Base-by-base conservation (phyloP, 345 rosid genomes). In the Lepidium didymum region DNA sequence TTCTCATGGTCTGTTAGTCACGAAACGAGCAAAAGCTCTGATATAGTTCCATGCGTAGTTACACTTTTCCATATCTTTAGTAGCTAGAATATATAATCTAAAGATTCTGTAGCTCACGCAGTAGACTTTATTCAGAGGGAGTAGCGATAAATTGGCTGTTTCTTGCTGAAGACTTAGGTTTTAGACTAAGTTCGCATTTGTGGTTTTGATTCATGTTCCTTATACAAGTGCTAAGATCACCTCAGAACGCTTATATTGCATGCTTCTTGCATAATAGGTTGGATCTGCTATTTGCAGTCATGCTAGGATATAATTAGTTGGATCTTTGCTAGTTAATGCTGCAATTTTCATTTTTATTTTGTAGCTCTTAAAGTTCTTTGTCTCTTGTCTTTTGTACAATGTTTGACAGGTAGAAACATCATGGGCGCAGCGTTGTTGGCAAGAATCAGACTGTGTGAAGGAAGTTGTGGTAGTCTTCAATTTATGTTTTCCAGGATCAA, bases 341-440 rank as follows among this genome's bases (percentile, higher is more conserved):
- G 40, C 55, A 29, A 8, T 25, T 63, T 16, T 37, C 9, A 44
- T 27, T 21, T 1, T 14, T n/a, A 29, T 41, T 52, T 16, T 19
- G 33, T 61, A 52, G 64, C 33, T 61, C 29, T 3, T 10, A 54
- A 61, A 59, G 56, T 53, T 62, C 46, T 62, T 61, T 31, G 34
- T 46, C 43, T 52, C 25, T 31, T 37, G 19, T 73, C 46, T 63
- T 14, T 25, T 56, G 52, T 58, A 25, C 72, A 58, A 52, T 73
- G 33, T 43, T 35, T 77, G 68, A 73, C 90, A 89, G 97, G 84
- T 56, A 68, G 87, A 84, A 67, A 66, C 81, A 62, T 66, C 86
- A 61, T 84, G 84, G 89, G 70, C 57, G 67, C 75, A 71, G 23
- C 61, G n/a, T 63, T 89, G 97, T 78, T 67, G 82, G 84, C 69